Evolutionary conservation across 768 basidiomycete genomes (phyloP), one percentile per base, ranked within the genome.

Genomic region (Tylopilus rubrobrunneus): DNA sequence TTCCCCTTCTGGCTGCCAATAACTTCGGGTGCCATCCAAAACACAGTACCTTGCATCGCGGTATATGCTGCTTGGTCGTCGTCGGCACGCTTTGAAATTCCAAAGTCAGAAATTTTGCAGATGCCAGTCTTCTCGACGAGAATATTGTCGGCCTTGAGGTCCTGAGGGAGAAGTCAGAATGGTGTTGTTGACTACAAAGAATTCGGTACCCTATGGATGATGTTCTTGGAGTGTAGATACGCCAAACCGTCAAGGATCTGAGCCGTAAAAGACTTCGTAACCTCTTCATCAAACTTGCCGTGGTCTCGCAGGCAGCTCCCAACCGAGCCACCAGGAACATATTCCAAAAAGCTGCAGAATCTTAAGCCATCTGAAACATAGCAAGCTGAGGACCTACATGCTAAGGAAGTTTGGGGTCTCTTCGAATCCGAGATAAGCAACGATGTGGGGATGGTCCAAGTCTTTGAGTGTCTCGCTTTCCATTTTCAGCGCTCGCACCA

Each of bases 1-100:
- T 88, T 87, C 25, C 68, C 67, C 69, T 86, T 85, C 68, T 88
- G 83, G 34, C 89, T 86, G 57, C 92, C 86, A 55, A 93, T 82
- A 50, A 97, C 92, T 74, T 93, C 95, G 0, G 95, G 95, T 10
- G 95, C 95, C 96, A 98, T 98, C 96, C 97, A 99, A 69, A 97
- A 98, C 34, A 98, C 89, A 19, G 95, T 95, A 25, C 97, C 97
- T 68, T 93, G 90, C 92, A 99, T 94, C 21, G 91, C 89, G 2
- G 94, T 96, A 58, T 83, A 85, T 47, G 89, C 89, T 49, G 85
- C 80, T 58, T 89, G 85, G 48, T 89, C 81, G 56, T 97, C 92
- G 57, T 89, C 92, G 57, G 85, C 93, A 56, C 91, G 82, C 73
- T 98, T 98, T n/a, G 93, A 96, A 53, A 98, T 98, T 40, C 97